Evolutionary conservation across 805 yeast species (phyloP), one percentile per base, ranked within the genome.

Genomic region (Kurtzmaniella fragi): DNA sequence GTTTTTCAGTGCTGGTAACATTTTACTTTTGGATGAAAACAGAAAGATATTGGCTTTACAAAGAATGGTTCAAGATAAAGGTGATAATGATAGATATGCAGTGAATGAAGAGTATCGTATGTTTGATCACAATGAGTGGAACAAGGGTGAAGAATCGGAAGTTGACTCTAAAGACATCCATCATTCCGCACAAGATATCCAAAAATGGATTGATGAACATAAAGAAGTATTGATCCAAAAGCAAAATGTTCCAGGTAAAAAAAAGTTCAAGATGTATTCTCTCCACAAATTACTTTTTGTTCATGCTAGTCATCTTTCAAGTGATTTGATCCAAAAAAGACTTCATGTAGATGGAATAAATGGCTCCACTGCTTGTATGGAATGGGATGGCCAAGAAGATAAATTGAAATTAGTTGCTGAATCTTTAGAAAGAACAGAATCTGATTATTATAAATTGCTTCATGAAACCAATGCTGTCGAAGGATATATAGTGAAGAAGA

Each of bases 1-100:
- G 59, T 91, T 91, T 53, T 91, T 90, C 65, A 85, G 96, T 55
- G 96, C 96, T 2, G 99, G 99, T 20, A 91, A 91, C 55, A 77
- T 91, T 39, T 66, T 91, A 14, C 67, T 91, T 15, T 67, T 91
- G 44, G 95, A 91, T 57, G 72, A 77, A 23, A 73, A 81, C 15
- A 59, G 70, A 43, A 80, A 75, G 49, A 88, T 90, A 37, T 49
- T 89, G 51, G 70, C 91, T 0, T 62, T 89, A 23, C 90, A 84
- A 54, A 77, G 97, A 60, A 64, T 83, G 16, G 96, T 88, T 8
- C 77, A 77, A 27, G 95, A 84, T 39, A 77, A 80, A 51, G 84
- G 76, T 28, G 78, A 77, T 46, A 76, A 75, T 39, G 79, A 68
- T 32, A 70, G 70, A 42, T 81, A 81, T 53, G 85, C 87, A 1